Conservation (phyloP, 1,139 yeast genomes). For the Candida gigantensis region DNA sequence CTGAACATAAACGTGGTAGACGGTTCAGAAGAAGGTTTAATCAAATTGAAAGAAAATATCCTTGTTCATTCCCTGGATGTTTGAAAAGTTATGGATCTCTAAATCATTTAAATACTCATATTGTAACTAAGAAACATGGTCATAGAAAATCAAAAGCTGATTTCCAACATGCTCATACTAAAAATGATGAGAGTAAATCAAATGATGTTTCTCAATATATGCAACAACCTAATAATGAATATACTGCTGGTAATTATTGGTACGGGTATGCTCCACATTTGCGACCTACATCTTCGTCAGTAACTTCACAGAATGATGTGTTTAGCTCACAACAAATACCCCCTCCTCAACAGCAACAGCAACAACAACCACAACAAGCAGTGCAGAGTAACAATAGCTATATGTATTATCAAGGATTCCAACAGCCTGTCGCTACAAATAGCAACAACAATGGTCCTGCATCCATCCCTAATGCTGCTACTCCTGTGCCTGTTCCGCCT, state of each 20-base stretch:
- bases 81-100: slow-evolving; percentile 74
- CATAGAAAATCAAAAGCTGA: slow-evolving; percentile 68
- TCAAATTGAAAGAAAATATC: slow-evolving; percentile 68
- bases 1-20: slow-evolving; percentile 28
- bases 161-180: slow-evolving; percentile 37
- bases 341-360: slow-evolving; percentile 1
- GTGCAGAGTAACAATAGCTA: slow-evolving; percentile 1
- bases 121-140: slow-evolving; percentile 72
- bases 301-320: background rate
- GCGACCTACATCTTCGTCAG: slow-evolving; percentile 10
- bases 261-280: slow-evolving; percentile 17
- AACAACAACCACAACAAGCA: background rate
- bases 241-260: slow-evolving; percentile 18
- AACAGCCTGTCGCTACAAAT: slow-evolving; percentile 1
- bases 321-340: slow-evolving; percentile 5
- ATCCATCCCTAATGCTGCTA: slow-evolving; percentile 2
- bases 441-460: slow-evolving; percentile 1
- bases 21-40: slow-evolving; percentile 68
- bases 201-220: slow-evolving; percentile 2
- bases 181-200: slow-evolving; percentile 9
- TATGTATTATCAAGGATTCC: slow-evolving; percentile 12
- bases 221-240: slow-evolving; percentile 9
- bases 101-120: slow-evolving; percentile 77
- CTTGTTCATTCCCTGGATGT: slow-evolving; percentile 62
- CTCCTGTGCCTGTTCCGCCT: background rate